Percentiles rank a stretch among this genome's conserved stretches.
phyloP scores from a whole-genome alignment of 1,284 basidiomycete species.

The Leccinum insigne region DNA sequence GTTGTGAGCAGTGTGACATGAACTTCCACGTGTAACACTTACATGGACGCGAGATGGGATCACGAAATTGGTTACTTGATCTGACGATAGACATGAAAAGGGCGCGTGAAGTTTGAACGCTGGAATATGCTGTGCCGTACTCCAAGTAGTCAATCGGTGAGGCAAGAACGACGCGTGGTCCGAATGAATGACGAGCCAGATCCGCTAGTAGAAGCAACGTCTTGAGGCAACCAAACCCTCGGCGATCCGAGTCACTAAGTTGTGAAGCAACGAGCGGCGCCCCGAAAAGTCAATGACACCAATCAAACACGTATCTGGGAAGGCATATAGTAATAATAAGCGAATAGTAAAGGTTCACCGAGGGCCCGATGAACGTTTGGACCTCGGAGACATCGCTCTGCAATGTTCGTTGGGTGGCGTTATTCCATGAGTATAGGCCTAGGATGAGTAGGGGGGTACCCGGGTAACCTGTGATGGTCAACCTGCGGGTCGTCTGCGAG shows the following conservation, averaged over 20 bases:
- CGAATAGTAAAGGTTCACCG: too few relatives aligned
- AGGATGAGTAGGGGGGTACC: too few relatives aligned
- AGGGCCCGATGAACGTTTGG: too few relatives aligned
- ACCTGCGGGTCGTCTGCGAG: too few relatives aligned
- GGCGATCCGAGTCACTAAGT: conserved; percentile 17
- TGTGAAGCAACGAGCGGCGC: too few relatives aligned
- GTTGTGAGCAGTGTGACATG: conserved; percentile 3
- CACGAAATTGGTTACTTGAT: conserved; percentile 73
- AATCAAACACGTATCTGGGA: too few relatives aligned
- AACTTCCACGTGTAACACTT: conserved; percentile 14
- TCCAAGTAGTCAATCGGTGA: conserved; percentile 68
- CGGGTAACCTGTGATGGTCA: too few relatives aligned
- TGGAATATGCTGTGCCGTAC: conserved; percentile 62
- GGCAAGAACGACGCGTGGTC: conserved; percentile 77
- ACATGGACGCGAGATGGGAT: conserved; percentile 68
- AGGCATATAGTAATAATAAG: too few relatives aligned
- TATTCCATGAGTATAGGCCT: too few relatives aligned
- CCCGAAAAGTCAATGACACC: too few relatives aligned
- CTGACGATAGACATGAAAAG: conserved; percentile 23
- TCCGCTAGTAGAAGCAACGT: conserved; percentile 61
- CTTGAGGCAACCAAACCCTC: conserved; percentile 66
- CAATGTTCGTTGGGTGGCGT: too few relatives aligned
- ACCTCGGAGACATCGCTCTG: too few relatives aligned
- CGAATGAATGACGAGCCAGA: conserved; percentile 47
- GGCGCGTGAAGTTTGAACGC: background rate